Base-by-base conservation (phyloP, 2,329 filamentous ascomycete genomes). In the Aspergillus texensis region DNA sequence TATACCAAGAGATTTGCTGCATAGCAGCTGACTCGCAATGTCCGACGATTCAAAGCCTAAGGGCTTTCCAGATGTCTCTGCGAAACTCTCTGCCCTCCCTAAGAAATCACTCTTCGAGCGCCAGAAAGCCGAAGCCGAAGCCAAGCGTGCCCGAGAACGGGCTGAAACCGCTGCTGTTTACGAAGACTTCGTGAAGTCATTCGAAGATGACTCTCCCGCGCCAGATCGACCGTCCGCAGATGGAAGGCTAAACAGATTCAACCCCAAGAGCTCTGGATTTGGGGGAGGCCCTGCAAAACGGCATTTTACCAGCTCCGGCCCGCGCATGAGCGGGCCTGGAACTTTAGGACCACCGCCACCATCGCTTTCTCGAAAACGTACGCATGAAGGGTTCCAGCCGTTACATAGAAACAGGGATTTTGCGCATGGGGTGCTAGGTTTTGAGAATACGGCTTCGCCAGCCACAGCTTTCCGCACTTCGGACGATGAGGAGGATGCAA, bases 61-160 rank as follows among this genome's bases (percentile, higher is more conserved):
- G 61, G 69, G 64, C 1, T 94, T 94, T 72, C 89, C 91, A 16
- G 87, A 93, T 71, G 84, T 92, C 63, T 87, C 90, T 62, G 86
- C 89, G 58, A 96, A 96, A 78, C 88, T 95, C 57, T 87, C 90
- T 61, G 92, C 92, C 56, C 88, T 92, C 0, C 85, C 89, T 65
- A 95, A 94, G 79, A 92, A 95, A 75, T 96, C 93, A 24, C 85
- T 91, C 30, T 97, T 96, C 76, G 94, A 97, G 80, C 89, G 90
- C 71, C 91, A 96, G 77, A 93, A 91, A 77, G 92, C 92, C 64
- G 93, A 96, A 76, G 92, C 91, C 62, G 93, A 96, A 82, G 93
- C 92, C 28, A 97, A 97, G 80, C 89, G 91, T 63, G 85, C 87
- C 70, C 87, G 92, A 69, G 94, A 96, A 78, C 91, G 90, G 72